phyloP scores from a whole-genome alignment of 129 eudicot species.

The Flaveria sonorensis region DNA sequence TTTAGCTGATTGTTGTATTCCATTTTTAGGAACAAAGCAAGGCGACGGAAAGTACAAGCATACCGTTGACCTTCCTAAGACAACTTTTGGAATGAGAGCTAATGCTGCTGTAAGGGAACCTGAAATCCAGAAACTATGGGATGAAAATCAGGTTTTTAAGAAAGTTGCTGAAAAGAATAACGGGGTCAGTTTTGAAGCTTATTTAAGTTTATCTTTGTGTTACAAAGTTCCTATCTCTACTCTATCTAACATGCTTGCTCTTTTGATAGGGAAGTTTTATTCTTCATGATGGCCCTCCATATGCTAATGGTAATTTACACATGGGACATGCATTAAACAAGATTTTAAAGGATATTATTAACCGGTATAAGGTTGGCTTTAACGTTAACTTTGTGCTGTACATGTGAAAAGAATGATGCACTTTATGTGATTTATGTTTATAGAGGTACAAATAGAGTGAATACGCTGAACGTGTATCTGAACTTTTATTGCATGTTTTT shows the following conservation, averaged over 20 bases:
- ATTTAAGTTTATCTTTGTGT: neutral
- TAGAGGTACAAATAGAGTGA: neutral
- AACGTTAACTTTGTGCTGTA: slow-evolving; percentile 7
- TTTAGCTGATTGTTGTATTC: slow-evolving; percentile 10
- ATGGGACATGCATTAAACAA: slow-evolving; percentile 98
- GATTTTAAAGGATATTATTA: slow-evolving; percentile 92
- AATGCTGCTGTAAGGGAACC: slow-evolving; percentile 93
- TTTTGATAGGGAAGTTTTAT: slow-evolving; percentile 70
- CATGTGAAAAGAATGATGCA: neutral
- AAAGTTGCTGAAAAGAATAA: slow-evolving; percentile 70
- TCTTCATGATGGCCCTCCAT: slow-evolving; percentile 99
- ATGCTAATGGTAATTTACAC: slow-evolving; percentile 98
- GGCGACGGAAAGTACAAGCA: slow-evolving; percentile 93
- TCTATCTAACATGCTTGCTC: slow-evolving; percentile 29
- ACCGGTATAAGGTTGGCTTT: slow-evolving; percentile 77
- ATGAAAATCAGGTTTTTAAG: slow-evolving; percentile 85
- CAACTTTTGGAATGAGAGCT: slow-evolving; percentile 82
- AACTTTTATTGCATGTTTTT: slow-evolving; percentile 12
- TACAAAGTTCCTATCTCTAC: slow-evolving; percentile 10
- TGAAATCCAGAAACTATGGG: slow-evolving; percentile 96
- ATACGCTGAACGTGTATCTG: slow-evolving; percentile 1
- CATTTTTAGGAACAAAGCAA: slow-evolving; percentile 58
- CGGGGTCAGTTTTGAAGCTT: slow-evolving; percentile 60
- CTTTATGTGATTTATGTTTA: slow-evolving; percentile 2
- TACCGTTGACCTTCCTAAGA: slow-evolving; percentile 86